phyloP scores from a whole-genome alignment of 371 early-diverging fungal species.

The Mucor sp. region DNA sequence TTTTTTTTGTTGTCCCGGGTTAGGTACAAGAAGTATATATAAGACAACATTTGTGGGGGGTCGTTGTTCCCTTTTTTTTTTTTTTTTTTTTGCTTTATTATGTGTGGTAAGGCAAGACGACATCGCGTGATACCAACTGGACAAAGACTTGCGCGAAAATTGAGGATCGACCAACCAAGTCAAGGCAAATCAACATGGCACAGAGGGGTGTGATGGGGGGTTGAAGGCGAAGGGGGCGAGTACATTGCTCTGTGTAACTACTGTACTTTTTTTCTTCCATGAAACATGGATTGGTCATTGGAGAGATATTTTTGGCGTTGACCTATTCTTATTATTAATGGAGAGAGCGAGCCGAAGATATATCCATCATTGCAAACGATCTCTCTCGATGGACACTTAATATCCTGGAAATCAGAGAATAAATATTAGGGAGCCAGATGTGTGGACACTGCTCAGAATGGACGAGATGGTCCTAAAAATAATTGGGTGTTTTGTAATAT shows the following conservation, averaged over 20 bases:
- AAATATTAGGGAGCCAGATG: neutral
- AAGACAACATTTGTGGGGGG: neutral
- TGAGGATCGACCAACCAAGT: slow-evolving; percentile 11
- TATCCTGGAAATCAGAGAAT: neutral
- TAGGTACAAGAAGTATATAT: neutral
- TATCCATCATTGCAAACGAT: too few relatives aligned
- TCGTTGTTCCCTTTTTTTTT: neutral
- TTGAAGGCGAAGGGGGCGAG: neutral
- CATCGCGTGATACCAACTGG: slow-evolving; percentile 12
- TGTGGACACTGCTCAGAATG: neutral
- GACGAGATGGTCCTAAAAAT: neutral
- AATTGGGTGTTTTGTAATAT: neutral
- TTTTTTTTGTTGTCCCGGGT: slow-evolving; percentile 6
- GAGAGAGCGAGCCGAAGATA: neutral
- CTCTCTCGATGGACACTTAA: neutral
- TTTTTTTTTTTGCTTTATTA: neutral
- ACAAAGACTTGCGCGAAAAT: neutral
- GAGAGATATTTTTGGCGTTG: neutral
- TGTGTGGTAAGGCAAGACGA: slow-evolving; percentile 1
- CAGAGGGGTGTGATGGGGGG: neutral
- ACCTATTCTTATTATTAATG: too few relatives aligned
- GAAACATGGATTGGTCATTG: neutral
- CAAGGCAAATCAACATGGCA: neutral
- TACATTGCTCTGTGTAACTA: neutral
- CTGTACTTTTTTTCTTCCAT: neutral